Evolutionary conservation across 345 rosid genomes (phyloP), one percentile per base, ranked within the genome.

Genomic region (Reutealis trisperma): DNA sequence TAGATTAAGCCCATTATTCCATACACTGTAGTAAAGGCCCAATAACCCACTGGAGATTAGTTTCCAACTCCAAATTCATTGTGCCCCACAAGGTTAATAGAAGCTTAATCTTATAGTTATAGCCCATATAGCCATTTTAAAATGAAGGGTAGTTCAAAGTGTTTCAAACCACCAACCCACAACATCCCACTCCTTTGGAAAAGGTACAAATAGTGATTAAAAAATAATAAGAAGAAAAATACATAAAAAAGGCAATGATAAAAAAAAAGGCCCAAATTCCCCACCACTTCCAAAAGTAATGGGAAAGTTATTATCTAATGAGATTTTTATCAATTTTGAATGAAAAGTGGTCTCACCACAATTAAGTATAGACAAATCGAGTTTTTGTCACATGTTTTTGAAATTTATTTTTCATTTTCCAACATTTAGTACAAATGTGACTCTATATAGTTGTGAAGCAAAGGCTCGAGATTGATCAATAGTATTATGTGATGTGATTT

Each of bases 171-270:
- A 58, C 27, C 30, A 4, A 2, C 3, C 47, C 64, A 41, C 22
- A 52, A 25, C 15, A 24, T 60, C 75, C 66, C 18, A 58, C 52
- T 12, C 16, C 51, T 72, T 42, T 41, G 66, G 75, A 58, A 57
- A 72, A 58, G 54, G 51, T 12, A 58, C 21, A 10, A 37, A 3
- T 2, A 65, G 5, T 18, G 24, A 8, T 15, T 18, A 2, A 9
- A 19, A 37, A 21, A 9, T 19, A 21, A 2, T 21, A 8, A 66
- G 0, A 21, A 66, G 16, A 27, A 32, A 58, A 58, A 19, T 2
- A 58, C 2, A 22, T 13, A 32, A 63, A 30, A 63, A 27, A 37
- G 5, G 41, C 3, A 34, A 34, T 34, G 3, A 34, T 34, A 37
- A n/a, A 1, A 0, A 13, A 37, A 49, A 14, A 4, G 25, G 5